Conservation (phyloP, 495 filamentous ascomycete genomes). For the Niebla homalea region DNA sequence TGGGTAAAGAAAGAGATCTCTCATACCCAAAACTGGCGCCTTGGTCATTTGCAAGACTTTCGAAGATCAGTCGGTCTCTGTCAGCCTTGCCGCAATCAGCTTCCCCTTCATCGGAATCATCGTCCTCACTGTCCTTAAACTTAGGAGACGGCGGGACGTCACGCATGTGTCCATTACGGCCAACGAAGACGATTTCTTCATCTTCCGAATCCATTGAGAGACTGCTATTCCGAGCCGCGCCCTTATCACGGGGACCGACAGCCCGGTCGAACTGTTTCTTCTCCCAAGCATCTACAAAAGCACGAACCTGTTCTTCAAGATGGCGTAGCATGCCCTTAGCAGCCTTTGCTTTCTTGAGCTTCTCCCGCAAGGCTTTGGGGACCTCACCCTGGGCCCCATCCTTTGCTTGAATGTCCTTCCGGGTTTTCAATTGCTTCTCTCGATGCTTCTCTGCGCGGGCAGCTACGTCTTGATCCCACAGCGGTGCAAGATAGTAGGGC, state of each 20-base stretch:
- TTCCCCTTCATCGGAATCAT: conserved; percentile 9
- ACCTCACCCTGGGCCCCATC: conserved; percentile 30
- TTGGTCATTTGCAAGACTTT: conserved; percentile 57
- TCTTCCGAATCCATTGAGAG: conserved; percentile 40
- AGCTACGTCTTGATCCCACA: conserved; percentile 65
- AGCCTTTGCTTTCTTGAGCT: conserved; percentile 55
- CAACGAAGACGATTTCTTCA: conserved; percentile 90
- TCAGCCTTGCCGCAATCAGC: conserved; percentile 32
- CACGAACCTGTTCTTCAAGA: conserved; percentile 49
- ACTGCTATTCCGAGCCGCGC: not conserved
- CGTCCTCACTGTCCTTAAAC: conserved; percentile 13
- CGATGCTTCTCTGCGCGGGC: conserved; percentile 29
- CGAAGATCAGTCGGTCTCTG: conserved; percentile 66
- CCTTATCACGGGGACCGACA: not conserved
- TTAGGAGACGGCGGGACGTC: conserved; percentile 36
- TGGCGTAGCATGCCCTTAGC: conserved; percentile 53
- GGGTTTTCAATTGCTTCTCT: conserved; percentile 21
- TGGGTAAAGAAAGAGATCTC: conserved; percentile 15
- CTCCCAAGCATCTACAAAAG: conserved; percentile 49
- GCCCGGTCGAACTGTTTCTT: conserved; percentile 22
- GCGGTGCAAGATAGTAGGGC: conserved; percentile 77
- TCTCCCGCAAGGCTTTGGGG: conserved; percentile 40
- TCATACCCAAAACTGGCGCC: conserved; percentile 73
- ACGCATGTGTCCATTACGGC: conserved; percentile 59
- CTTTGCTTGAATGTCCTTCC: conserved; percentile 24